These are phyloP conservation scores for Boletus fagicola DNA, from an alignment of 768 basidiomycete species.

Conservation along the genomic window DNA sequence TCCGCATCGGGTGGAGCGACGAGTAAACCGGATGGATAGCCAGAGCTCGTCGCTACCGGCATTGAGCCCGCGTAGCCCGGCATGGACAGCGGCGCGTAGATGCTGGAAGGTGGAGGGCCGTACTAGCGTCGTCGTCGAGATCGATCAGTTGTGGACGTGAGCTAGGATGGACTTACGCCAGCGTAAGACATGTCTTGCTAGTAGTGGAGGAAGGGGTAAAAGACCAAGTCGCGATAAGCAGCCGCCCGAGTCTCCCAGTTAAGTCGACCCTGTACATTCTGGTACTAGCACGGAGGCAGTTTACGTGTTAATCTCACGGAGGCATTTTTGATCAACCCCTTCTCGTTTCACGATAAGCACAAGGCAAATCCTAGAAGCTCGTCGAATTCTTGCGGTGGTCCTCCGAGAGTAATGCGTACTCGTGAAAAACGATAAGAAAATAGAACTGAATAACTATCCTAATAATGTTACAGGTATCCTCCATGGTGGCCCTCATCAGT, in stretches of 20 bases:
- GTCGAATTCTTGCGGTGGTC: background rate
- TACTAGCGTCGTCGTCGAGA: constrained; percentile 1
- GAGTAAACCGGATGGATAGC: background rate
- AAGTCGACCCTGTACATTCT: no score
- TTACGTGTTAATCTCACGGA: background rate
- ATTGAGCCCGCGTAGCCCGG: background rate
- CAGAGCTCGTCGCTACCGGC: background rate
- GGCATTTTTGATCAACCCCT: background rate
- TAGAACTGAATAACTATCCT: constrained; percentile 25
- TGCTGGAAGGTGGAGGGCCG: constrained; percentile 6
- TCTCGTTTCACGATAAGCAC: background rate
- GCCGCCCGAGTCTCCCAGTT: background rate
- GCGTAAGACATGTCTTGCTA: constrained; percentile 20
- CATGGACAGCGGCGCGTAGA: constrained; percentile 5
- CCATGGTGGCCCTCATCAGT: constrained; percentile 1
- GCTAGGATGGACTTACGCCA: constrained; percentile 12
- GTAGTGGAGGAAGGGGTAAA: background rate
- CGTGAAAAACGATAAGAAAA: background rate
- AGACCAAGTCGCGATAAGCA: constrained; percentile 9
- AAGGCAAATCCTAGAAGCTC: background rate
- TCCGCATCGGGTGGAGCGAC: constrained; percentile 55
- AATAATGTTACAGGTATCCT: constrained; percentile 38
- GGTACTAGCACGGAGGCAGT: background rate
- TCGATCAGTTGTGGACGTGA: background rate
- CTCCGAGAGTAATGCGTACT: background rate